Percentiles rank a stretch among this genome's conserved stretches.
phyloP scores from a whole-genome alignment of 1,284 basidiomycete genomes.

The Psilocybe mexicana region DNA sequence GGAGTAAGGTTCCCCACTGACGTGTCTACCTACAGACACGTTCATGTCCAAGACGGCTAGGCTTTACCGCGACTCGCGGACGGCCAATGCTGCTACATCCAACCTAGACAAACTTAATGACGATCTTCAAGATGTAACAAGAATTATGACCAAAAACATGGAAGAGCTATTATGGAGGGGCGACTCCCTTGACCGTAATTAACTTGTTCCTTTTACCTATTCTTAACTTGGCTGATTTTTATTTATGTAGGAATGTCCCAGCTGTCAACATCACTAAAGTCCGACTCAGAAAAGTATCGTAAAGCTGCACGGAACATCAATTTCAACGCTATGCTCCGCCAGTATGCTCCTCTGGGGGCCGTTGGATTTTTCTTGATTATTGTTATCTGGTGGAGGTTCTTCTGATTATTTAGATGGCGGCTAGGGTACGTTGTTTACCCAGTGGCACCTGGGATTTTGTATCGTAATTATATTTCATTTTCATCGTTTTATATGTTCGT shows the following conservation, averaged over 20 bases:
- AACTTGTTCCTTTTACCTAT: conserved; percentile 3
- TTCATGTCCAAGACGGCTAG: conserved; percentile 99
- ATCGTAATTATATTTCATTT: conserved; percentile 24
- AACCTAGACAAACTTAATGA: conserved; percentile 90
- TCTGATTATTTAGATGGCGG: conserved; percentile 24
- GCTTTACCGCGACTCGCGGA: conserved; percentile 91
- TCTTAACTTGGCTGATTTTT: conserved; percentile 3
- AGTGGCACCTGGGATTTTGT: conserved; percentile 16
- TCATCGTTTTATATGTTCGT: conserved; percentile 13
- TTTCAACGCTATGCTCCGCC: conserved; percentile 88
- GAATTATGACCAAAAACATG: conserved; percentile 99
- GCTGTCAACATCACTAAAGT: conserved; percentile 94
- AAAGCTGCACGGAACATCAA: conserved; percentile 97
- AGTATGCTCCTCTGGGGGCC: conserved; percentile 91
- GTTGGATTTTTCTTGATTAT: conserved; percentile 82
- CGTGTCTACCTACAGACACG: conserved; percentile 63
- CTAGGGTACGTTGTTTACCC: conserved; percentile 8
- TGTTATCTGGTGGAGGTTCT: conserved; percentile 90
- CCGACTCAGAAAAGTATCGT: conserved; percentile 97
- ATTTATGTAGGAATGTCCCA: conserved; percentile 87
- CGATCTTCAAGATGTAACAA: conserved; percentile 95
- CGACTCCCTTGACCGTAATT: conserved; percentile 90
- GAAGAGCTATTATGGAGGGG: conserved; percentile 98
- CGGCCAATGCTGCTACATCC: conserved; percentile 72
- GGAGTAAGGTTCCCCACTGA: neutral